Base-by-base conservation (phyloP, 257 asterid genomes). In the Solanum chmielewskii region DNA sequence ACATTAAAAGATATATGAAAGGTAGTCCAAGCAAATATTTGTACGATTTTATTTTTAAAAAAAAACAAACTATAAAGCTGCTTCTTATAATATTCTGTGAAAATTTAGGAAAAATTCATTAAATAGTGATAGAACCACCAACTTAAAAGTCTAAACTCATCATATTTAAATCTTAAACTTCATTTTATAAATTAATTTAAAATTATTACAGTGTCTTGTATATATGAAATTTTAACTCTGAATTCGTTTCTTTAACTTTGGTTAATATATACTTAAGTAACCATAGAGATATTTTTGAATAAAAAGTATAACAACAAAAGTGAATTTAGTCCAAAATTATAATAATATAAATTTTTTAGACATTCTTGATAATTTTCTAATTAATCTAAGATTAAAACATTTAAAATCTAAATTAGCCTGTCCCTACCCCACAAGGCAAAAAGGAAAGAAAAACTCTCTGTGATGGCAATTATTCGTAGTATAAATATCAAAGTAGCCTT, bases 401-500 rank as follows among this genome's bases (percentile, higher is more conserved):
- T 33, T 15, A 49, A 49, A 49, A 16, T 16, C 9, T 49, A 1
- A 49, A 49, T 49, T 49, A 1, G 60, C 23, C 23, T 18, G 68
- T 84, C 29, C 89, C 89, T 91, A 7, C 18, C 78, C 75, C 71
- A 78, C 60, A 69, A 3, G 4, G 16, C 5, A 27, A 76, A 42
- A 62, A 47, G 27, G 59, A 70, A 47, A 45, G 49, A 80, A 16
- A 25, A 14, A 70, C 62, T 20, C 4, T 59, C 33, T 29, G 23
- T 27, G 44, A 80, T 47, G 74, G 29, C 73, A 73, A 82, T 68
- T 35, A 45, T 82, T 42, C 83, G n/a, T 7, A 86, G 78, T 90
- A 90, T 90, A 91, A 60, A 91, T 80, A 89, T 25, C 39, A 89
- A 33, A 41, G 25, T 56, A 49, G 44, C 27, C 49, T 44, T 25